Evolutionary conservation across 768 basidiomycete genomes (phyloP), one percentile per base, ranked within the genome.

Genomic region (Mrakia hoshinonis): DNA sequence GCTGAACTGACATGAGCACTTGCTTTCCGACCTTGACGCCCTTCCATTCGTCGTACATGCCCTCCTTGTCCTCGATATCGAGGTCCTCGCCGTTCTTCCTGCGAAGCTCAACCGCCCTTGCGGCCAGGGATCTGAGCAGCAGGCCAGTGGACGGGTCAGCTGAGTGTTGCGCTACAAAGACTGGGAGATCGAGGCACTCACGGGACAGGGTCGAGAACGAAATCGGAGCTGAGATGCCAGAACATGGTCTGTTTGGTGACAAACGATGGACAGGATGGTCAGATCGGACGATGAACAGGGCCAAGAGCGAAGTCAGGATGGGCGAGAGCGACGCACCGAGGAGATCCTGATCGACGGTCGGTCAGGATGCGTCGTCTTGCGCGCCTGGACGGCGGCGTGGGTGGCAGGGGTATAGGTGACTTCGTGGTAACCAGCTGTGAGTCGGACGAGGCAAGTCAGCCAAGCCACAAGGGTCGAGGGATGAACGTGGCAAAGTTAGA

Each of bases 271-370:
- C 10, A 24, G n/a, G 26, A 26, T 46, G 13, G 15, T 68, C 24
- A 64, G 63, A 29, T 64, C 22, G 10, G 63, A 10, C 29, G 26
- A 39, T 22, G 55, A 6, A 36, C 12, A 51, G 61, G 36, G 13
- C 43, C 20, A 18, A 3, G 24, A 31, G 12, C n/a, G 61, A 2
- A 18, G 26, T 5, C 13, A 39, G 51, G n/a, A 22, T 3, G 29
- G 61, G 7, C 18, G 12, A n/a, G 20, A 43, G 12, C 18, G 15
- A 75, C 78, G 68, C 61, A 80, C 79, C 80, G 94, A 93, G 0
- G 92, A 94, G 74, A 98, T 93, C n/a, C 94, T 88, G 74, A 94
- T 91, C 46, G 89, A 82, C 15, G 94, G 94, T n/a, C 94, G 87
- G 67, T 85, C 83, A 2, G 91, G 87, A 72, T 73, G 60, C 20